Evolutionary conservation across 2,329 filamentous ascomycete genomes (phyloP), one percentile per base, ranked within the genome.

Genomic region (Fusarium continuum): DNA sequence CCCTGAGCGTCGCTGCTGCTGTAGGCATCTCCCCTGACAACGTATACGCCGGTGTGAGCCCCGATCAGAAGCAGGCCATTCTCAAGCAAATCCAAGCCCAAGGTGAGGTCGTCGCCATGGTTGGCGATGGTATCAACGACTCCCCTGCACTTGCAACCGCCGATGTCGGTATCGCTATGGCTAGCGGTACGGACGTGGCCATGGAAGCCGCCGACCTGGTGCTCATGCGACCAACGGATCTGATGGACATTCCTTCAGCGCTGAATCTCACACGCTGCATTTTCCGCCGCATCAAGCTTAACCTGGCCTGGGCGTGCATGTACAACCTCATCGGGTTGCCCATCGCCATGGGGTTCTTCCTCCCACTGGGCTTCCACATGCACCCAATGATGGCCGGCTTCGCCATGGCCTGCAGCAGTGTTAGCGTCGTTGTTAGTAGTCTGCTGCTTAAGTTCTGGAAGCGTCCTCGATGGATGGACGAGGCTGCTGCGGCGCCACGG

Each of bases 91-190:
- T 98, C 16, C 92, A 97, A 78, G 80, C 83, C 0, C 77, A 82
- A 45, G 92, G 92, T 59, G 86, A 93, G 69, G 82, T 90, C 44
- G 92, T 98, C 22, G 95, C 92, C 67, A 99, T 99, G 95, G 93
- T 98, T 13, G 93, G 95, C 47, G 95, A 99, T 75, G 95, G 95
- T 35, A 97, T 99, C 84, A 99, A 99, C 77, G 95, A 99, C 79
- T 97, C 93, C 0, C 95, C 95, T 0, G 95, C 95, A 1, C 86
- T 99, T 10, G 95, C 93, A 1, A 96, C 93, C 1, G 93, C 95
- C 10, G 89, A 96, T 68, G 88, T 98, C 23, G 95, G 95, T 64
- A 97, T 99, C 67, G 93, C 93, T 55, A 92, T 99, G 77, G 86
- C 92, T 6, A 93, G 89, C 8, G 95, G 95, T 53, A 98, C 95